These are phyloP conservation scores for Grosmannia serpens DNA, from an alignment of 2,329 filamentous ascomycete genomes.

Conservation along the genomic window DNA sequence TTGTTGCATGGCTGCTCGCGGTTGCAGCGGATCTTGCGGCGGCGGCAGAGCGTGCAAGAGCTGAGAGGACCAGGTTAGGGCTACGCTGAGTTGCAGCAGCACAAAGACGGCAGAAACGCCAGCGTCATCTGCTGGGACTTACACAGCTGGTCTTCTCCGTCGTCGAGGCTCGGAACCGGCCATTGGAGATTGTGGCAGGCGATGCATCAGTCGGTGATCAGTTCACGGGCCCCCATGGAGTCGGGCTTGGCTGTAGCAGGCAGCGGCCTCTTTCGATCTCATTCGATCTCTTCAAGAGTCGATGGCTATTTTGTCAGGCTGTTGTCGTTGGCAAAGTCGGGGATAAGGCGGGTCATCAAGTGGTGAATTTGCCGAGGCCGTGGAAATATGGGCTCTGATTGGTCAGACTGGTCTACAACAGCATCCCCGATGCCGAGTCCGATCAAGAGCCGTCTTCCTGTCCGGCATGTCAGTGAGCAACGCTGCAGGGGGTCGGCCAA, in stretches of 20 bases:
- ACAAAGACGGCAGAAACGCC: too few species aligned
- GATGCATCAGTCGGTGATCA: not conserved
- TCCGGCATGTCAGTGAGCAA: not conserved
- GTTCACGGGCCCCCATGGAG: not conserved
- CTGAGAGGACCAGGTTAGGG: not conserved
- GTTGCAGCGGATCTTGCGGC: slow-evolving; percentile 31
- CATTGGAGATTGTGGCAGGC: not conserved
- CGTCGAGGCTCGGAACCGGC: slow-evolving; percentile 9
- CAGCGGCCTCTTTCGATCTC: not conserved
- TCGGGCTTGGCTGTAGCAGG: not conserved
- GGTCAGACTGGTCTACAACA: not conserved
- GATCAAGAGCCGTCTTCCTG: not conserved
- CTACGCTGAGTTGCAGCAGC: not conserved
- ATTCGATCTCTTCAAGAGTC: too few species aligned
- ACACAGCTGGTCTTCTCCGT: slow-evolving; percentile 9
- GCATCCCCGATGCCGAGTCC: not conserved
- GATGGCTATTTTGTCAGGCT: not conserved
- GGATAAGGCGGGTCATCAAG: slow-evolving; percentile 18
- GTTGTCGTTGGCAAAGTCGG: not conserved
- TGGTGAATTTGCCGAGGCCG: slow-evolving; percentile 33
- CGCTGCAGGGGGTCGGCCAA: not conserved
- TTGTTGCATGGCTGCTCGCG: slow-evolving; percentile 28
- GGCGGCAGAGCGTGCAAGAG: slow-evolving; percentile 21
- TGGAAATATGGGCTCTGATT: slow-evolving; percentile 20
- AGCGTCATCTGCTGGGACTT: not conserved